These are phyloP conservation scores for Eutrema japonicum DNA, from an alignment of 345 rosid species.

Conservation along the genomic window DNA sequence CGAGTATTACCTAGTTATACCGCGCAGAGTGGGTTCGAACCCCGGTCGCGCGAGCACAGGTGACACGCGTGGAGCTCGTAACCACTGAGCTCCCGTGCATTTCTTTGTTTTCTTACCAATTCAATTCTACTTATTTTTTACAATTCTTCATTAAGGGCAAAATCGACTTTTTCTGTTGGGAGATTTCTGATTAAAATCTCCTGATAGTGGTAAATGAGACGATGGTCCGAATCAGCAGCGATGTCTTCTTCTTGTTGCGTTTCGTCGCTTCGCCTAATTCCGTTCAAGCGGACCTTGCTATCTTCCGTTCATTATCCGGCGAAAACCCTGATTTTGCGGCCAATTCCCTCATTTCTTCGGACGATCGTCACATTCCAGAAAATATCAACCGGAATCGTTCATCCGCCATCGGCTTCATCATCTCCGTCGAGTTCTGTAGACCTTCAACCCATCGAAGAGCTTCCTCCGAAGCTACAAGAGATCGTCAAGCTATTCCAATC, in stretches of 20 bases:
- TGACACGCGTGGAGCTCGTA: too few species aligned
- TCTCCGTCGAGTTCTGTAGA: slow-evolving; percentile 50
- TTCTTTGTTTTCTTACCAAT: too few species aligned
- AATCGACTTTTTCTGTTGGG: too few species aligned
- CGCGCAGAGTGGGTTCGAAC: too few species aligned
- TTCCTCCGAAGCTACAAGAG: slow-evolving; percentile 88
- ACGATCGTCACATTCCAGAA: slow-evolving; percentile 54
- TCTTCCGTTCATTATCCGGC: slow-evolving; percentile 33
- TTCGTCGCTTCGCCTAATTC: slow-evolving; percentile 31
- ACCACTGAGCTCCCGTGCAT: too few species aligned
- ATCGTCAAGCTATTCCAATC: slow-evolving; percentile 84
- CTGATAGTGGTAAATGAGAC: too few species aligned
- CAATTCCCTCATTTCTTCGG: slow-evolving; percentile 38
- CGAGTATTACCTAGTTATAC: too few species aligned
- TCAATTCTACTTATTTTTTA: too few species aligned
- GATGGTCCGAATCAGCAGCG: too few species aligned
- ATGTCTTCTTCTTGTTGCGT: slow-evolving; percentile 39
- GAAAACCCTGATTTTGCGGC: slow-evolving; percentile 43
- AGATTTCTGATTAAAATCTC: too few species aligned
- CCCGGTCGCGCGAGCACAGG: too few species aligned
- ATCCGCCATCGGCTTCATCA: slow-evolving; percentile 39
- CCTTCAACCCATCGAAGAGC: slow-evolving; percentile 74
- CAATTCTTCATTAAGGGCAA: too few species aligned
- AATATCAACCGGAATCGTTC: slow-evolving; percentile 37
- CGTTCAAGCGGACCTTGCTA: background rate